phyloP scores from a whole-genome alignment of 2,329 filamentous ascomycete species.

The Fonsecaea erecta region DNA sequence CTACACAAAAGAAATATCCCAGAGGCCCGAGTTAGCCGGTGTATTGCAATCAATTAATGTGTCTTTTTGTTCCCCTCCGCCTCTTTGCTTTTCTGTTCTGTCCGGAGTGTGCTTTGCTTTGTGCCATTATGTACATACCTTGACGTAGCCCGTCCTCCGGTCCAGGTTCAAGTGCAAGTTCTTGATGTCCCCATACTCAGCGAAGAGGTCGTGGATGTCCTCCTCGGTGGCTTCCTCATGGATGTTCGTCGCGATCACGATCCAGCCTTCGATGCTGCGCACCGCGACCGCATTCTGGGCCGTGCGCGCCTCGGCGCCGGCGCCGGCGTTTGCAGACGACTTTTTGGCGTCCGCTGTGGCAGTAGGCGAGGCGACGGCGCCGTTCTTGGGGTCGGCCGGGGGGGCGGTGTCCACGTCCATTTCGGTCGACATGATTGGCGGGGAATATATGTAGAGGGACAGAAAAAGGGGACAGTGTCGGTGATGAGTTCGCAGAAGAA shows the following conservation, averaged over 20 bases:
- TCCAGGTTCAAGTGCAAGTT: conserved; percentile 70
- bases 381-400: conserved; percentile 35
- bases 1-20: conserved; percentile 44
- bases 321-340: conserved; percentile 31
- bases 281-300: conserved; percentile 59
- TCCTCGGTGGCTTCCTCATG: conserved; percentile 72
- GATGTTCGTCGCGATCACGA: conserved; percentile 70
- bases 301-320: conserved; percentile 51
- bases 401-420: conserved; percentile 52
- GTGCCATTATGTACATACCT: conserved; percentile 51
- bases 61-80: background rate
- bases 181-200: conserved; percentile 70
- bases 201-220: conserved; percentile 68
- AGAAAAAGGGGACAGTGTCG: background rate
- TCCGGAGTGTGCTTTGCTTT: background rate
- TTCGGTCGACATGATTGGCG: conserved; percentile 48
- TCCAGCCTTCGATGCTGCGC: conserved; percentile 71
- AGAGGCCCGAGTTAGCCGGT: background rate
- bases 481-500: background rate
- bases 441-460: conserved; percentile 2
- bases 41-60: no score
- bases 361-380: conserved; percentile 18
- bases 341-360: conserved; percentile 25
- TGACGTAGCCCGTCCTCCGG: conserved; percentile 69
- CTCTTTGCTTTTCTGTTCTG: background rate